Conservation (phyloP, 2,329 filamentous ascomycete genomes). For the Botrytis galanthina region DNA sequence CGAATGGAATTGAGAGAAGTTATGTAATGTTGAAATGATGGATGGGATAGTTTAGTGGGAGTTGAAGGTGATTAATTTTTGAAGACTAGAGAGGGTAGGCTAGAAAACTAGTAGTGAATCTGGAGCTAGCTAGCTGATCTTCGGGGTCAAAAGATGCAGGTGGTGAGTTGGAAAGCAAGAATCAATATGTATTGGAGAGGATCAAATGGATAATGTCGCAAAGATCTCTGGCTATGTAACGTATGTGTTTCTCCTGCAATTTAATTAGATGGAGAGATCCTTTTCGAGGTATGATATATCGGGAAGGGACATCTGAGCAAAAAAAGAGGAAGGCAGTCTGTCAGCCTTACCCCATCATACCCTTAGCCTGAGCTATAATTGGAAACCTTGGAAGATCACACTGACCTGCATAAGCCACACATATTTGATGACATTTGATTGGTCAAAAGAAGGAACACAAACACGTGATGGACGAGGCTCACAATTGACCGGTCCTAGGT, state of each 20-base stretch:
- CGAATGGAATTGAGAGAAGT: background rate
- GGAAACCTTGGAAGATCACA: background rate
- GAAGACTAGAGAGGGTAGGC: background rate
- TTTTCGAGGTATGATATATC: background rate
- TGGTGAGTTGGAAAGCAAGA: constrained; percentile 3
- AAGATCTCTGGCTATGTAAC: background rate
- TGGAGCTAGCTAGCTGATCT: background rate
- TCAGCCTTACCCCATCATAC: constrained; percentile 4
- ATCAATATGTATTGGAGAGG: background rate
- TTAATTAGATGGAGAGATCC: background rate
- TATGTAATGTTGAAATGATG: background rate
- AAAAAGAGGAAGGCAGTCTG: background rate
- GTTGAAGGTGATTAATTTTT: background rate
- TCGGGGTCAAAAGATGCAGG: background rate
- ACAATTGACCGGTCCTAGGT: background rate
- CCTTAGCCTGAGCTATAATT: background rate
- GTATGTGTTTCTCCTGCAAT: background rate
- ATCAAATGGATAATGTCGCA: background rate
- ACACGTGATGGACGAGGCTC: background rate
- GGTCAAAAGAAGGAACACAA: background rate
- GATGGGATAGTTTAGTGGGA: background rate
- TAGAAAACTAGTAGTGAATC: background rate
- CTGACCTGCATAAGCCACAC: constrained; percentile 1
- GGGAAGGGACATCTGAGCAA: background rate
- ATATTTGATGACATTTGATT: background rate